Conservation (phyloP, 768 basidiomycete genomes). For the Hericium coralloides region DNA sequence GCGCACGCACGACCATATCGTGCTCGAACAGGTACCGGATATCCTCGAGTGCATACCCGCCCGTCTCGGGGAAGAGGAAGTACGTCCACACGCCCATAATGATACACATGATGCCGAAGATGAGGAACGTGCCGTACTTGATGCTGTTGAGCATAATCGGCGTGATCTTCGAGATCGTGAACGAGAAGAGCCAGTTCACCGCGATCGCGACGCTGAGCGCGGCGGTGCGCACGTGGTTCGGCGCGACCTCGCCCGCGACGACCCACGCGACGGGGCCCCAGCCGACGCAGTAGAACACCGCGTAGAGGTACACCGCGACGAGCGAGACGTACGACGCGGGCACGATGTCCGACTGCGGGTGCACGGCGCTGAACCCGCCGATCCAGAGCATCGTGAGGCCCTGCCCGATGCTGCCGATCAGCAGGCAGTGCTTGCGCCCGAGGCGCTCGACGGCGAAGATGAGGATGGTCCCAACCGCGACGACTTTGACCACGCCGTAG, state of each 20-base stretch:
- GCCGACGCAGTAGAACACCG: slow-evolving; percentile 36
- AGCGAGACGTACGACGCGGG: slow-evolving; percentile 36
- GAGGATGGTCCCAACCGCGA: slow-evolving; percentile 32
- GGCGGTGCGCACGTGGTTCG: slow-evolving; percentile 34
- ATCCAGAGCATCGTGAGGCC: slow-evolving; percentile 41
- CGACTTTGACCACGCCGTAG: slow-evolving; percentile 31
- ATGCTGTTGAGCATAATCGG: slow-evolving; percentile 26
- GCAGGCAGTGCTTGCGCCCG: slow-evolving; percentile 40
- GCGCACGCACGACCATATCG: slow-evolving; percentile 25
- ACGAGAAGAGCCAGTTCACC: slow-evolving; percentile 38
- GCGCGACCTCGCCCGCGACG: slow-evolving; percentile 35
- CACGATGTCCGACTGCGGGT: slow-evolving; percentile 22
- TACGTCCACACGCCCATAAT: slow-evolving; percentile 36
- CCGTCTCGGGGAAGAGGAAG: slow-evolving; percentile 39
- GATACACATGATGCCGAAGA: slow-evolving; percentile 34
- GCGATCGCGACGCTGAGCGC: slow-evolving; percentile 29
- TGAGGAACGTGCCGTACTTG: slow-evolving; percentile 27
- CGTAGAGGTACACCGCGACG: slow-evolving; percentile 38
- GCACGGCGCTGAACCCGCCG: slow-evolving; percentile 30
- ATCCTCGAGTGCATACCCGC: slow-evolving; percentile 36
- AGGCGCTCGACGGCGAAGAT: slow-evolving; percentile 38
- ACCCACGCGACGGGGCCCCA: slow-evolving; percentile 32
- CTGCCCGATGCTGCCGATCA: slow-evolving; percentile 42
- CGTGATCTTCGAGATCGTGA: slow-evolving; percentile 38
- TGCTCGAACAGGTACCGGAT: slow-evolving; percentile 36